Percentiles rank a stretch among this genome's conserved stretches.
Evolutionary conservation across 495 filamentous ascomycete genomes (phyloP).

Genomic region (Saxophila tyrrhenica): DNA sequence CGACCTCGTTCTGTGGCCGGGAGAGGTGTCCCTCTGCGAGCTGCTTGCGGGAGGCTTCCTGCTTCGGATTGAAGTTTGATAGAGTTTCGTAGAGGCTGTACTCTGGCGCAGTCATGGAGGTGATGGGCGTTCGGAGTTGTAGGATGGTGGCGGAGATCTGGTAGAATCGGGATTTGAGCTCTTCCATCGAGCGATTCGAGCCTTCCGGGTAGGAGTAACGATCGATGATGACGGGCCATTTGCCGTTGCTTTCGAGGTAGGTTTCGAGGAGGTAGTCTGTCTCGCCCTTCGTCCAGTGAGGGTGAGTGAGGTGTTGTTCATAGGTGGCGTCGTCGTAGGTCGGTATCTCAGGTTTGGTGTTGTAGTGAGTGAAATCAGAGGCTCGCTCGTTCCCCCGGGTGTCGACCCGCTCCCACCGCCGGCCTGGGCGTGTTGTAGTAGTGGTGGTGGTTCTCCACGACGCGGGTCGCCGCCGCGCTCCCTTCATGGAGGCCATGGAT

Average conservation of each 20-base stretch:
- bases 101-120: conserved; percentile 75
- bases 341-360: conserved; percentile 62
- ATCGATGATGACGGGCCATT: conserved; percentile 88
- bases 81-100: conserved; percentile 72
- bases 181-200: conserved; percentile 58
- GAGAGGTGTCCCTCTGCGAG: conserved; percentile 68
- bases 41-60: conserved; percentile 68
- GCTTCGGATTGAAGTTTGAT: conserved; percentile 66
- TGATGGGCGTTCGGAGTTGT: conserved; percentile 59
- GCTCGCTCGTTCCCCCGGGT: no score
- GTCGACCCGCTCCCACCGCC: no score
- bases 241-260: conserved; percentile 63
- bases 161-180: conserved; percentile 87
- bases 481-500: no score
- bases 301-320: conserved; percentile 54
- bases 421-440: no score
- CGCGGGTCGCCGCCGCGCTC: no score
- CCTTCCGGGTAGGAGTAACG: conserved; percentile 61
- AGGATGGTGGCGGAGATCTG: conserved; percentile 73
- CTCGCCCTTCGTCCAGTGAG: conserved; percentile 80
- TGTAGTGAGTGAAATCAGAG: conserved; percentile 76
- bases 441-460: no score
- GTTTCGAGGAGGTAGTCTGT: conserved; percentile 79
- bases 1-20: conserved; percentile 73
- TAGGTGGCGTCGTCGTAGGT: conserved; percentile 82